Evolutionary conservation across 805 yeast species (phyloP), one percentile per base, ranked within the genome.

Genomic region (Metschnikowia colocasiae): DNA sequence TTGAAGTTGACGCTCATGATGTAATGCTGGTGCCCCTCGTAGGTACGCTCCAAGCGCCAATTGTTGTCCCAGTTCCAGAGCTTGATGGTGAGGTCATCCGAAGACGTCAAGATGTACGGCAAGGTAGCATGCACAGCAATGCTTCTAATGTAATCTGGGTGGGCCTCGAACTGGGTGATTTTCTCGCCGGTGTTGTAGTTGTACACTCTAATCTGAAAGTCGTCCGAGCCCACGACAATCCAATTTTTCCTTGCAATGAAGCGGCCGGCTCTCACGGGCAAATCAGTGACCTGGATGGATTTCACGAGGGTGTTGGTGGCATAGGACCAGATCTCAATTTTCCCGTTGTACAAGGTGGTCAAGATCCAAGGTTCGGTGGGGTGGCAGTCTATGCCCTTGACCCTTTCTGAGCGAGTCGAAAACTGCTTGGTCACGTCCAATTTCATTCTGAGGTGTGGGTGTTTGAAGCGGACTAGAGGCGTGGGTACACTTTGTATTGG

Each of bases 361-460:
- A 90, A 75, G 44, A 90, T 82, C 98, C 98, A 92, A 45, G 99
- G 98, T 67, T 94, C 99, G 18, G 91, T 76, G 20, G 99, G 99
- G 67, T 94, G 99, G 76, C 94, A 87, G 69, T 94, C 99, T 62
- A 94, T 85, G 42, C 97, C 97, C 69, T 94, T 94, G 64, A 94
- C 97, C 67, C 99, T 84, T 67, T 91, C 97, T 33, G 97, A 85
- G 60, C 97, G 87, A 53, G 94, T 81, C 57, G 89, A 85, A 69
- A 91, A 87, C 59, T 84, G 84, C 74, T 87, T 88, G 79, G 85
- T 63, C 51, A 65, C 71, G 65, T 64, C 75, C 71, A 70, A 67
- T 61, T 69, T 69, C 73, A 69, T 69, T 22, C 15, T 45, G 23
- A 30, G 36, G 42, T 31, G 36, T 40, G 20, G 43, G 42, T 36